Percentiles rank a stretch among this genome's conserved stretches.
These are phyloP conservation scores for Cystoderma amianthinum DNA, from an alignment of 768 basidiomycete species.

Conservation along the genomic window DNA sequence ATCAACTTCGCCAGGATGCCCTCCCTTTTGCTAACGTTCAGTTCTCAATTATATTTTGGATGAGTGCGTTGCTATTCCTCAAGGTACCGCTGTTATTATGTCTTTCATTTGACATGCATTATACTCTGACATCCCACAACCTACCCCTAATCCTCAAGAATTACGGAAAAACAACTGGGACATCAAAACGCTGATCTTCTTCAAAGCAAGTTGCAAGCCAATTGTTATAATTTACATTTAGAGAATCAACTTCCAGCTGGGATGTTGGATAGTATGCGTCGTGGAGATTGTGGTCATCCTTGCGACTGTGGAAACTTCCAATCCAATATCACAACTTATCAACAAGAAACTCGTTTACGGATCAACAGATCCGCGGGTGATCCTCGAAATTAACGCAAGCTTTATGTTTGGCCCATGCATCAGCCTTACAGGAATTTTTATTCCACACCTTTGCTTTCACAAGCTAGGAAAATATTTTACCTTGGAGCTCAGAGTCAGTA, in stretches of 20 bases:
- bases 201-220: too few species aligned
- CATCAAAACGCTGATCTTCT: too few species aligned
- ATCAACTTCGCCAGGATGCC: too few species aligned
- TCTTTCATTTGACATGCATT: too few species aligned
- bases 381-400: slow-evolving; percentile 3
- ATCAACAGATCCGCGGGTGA: not conserved
- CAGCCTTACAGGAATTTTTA: slow-evolving; percentile 1
- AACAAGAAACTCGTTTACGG: slow-evolving; percentile 4
- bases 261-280: slow-evolving; percentile 12
- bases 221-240: too few species aligned
- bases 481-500: slow-evolving; percentile 27
- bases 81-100: too few species aligned
- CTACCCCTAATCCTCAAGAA: too few species aligned
- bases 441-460: slow-evolving; percentile 7
- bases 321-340: slow-evolving; percentile 3
- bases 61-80: too few species aligned
- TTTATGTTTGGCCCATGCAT: slow-evolving; percentile 8
- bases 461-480: slow-evolving; percentile 8
- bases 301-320: slow-evolving; percentile 6
- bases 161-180: too few species aligned
- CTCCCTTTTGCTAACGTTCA: too few species aligned
- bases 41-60: too few species aligned
- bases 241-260: slow-evolving; percentile 5
- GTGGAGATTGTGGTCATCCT: slow-evolving; percentile 11
- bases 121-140: too few species aligned